Conservation (phyloP, 495 filamentous ascomycete species). For the Lindgomyces ingoldianus region DNA sequence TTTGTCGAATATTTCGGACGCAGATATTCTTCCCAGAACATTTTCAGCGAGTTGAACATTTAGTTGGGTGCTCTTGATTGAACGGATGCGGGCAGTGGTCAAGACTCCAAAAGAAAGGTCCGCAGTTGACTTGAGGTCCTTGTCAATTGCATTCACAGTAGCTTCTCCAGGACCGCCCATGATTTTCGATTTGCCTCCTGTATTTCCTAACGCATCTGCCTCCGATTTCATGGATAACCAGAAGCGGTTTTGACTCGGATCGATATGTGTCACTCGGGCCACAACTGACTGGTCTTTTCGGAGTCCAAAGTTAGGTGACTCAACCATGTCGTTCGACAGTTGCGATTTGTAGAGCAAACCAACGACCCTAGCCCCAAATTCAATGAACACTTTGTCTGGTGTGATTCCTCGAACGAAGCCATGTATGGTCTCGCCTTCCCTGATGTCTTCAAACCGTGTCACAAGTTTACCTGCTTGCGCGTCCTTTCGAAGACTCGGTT, state of each 20-base stretch:
- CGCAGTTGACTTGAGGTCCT: slow-evolving; percentile 60
- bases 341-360: slow-evolving; percentile 77
- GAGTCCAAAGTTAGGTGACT: slow-evolving; percentile 74
- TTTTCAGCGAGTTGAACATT: slow-evolving; percentile 90
- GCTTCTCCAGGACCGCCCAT: slow-evolving; percentile 37
- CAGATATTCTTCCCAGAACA: slow-evolving; percentile 85
- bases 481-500: slow-evolving; percentile 77
- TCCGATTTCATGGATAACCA: slow-evolving; percentile 57
- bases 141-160: slow-evolving; percentile 69
- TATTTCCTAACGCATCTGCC: too few species aligned
- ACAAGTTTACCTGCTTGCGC: slow-evolving; percentile 66
- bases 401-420: slow-evolving; percentile 88
- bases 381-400: slow-evolving; percentile 73
- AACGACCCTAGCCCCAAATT: slow-evolving; percentile 74
- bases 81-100: slow-evolving; percentile 74
- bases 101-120: slow-evolving; percentile 74
- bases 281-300: slow-evolving; percentile 69
- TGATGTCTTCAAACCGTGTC: slow-evolving; percentile 64
- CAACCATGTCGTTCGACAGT: slow-evolving; percentile 64
- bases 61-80: slow-evolving; percentile 84
- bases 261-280: slow-evolving; percentile 68
- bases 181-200: background rate
- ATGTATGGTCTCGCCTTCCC: slow-evolving; percentile 64
- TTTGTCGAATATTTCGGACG: slow-evolving; percentile 82
- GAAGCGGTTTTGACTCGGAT: slow-evolving; percentile 59